Percentiles rank a stretch among this genome's conserved stretches.
These are phyloP conservation scores for Heterobasidion annosum DNA, from an alignment of 1,284 basidiomycete genomes.

Conservation along the genomic window DNA sequence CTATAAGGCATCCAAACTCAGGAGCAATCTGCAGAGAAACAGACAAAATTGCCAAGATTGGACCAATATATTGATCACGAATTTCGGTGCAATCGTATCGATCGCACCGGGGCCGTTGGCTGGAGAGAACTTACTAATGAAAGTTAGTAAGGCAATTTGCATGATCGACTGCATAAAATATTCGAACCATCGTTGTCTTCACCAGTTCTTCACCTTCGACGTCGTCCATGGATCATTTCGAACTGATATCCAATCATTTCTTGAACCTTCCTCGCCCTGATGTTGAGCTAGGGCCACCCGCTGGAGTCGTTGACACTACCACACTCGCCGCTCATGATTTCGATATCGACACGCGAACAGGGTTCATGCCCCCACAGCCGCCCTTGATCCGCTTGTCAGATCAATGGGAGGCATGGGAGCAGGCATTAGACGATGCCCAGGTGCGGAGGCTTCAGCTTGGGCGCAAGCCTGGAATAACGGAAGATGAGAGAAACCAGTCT, in stretches of 20 bases:
- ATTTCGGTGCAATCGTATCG: no score
- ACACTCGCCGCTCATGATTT: conserved; percentile 91
- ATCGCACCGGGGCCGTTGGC: no score
- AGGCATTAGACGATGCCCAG: conserved; percentile 41
- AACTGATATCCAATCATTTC: conserved; percentile 49
- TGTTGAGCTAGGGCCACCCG: conserved; percentile 23
- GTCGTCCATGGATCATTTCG: not conserved
- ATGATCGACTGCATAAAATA: not conserved
- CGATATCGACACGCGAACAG: conserved; percentile 87
- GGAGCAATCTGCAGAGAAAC: no score
- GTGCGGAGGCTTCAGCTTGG: conserved; percentile 46
- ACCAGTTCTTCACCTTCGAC: not conserved
- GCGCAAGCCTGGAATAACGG: conserved; percentile 32
- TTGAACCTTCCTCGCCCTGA: conserved; percentile 56
- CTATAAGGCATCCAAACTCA: no score
- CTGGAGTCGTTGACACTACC: conserved; percentile 61
- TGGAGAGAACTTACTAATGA: no score
- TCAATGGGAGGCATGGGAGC: conserved; percentile 70
- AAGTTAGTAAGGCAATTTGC: no score
- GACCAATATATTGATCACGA: no score
- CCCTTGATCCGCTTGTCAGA: conserved; percentile 57
- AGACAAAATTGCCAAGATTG: no score
- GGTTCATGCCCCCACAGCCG: conserved; percentile 83
- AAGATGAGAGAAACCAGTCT: conserved; percentile 35
- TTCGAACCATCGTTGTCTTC: not conserved